Percentiles rank a stretch among this genome's conserved stretches.
These are phyloP conservation scores for Solanum peruvianum DNA, from an alignment of 257 asterid genomes.

Conservation along the genomic window DNA sequence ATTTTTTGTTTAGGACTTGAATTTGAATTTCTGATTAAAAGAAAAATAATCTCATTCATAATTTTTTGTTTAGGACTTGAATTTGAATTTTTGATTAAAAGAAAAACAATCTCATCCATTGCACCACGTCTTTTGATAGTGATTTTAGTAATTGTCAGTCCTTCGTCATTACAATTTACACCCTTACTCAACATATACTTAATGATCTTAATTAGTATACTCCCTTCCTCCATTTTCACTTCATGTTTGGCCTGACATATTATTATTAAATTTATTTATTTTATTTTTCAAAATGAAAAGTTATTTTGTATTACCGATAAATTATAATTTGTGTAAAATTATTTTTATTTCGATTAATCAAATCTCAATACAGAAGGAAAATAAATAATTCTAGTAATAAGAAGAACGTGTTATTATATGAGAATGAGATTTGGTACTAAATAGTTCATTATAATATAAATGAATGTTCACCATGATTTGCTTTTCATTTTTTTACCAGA, in stretches of 20 bases:
- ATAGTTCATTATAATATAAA: not conserved
- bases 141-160: not conserved
- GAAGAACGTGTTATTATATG: not conserved
- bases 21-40: too few species aligned
- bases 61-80: not conserved
- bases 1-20: not conserved
- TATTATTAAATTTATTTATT: not conserved
- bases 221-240: not conserved
- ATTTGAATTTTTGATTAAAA: too few species aligned
- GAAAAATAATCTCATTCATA: not conserved
- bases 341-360: not conserved
- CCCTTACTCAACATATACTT: not conserved
- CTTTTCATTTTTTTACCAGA: not conserved
- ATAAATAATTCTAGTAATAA: too few species aligned
- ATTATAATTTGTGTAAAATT: not conserved
- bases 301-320: not conserved
- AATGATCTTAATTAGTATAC: not conserved
- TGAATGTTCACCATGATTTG: not conserved
- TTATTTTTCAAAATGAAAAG: not conserved
- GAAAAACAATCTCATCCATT: not conserved
- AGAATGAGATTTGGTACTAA: not conserved
- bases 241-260: not conserved
- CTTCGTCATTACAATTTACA: not conserved
- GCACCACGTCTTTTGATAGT: not conserved
- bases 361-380: not conserved